These are phyloP conservation scores for Solanum raphanifolium DNA, from an alignment of 257 asterid species.

Conservation along the genomic window DNA sequence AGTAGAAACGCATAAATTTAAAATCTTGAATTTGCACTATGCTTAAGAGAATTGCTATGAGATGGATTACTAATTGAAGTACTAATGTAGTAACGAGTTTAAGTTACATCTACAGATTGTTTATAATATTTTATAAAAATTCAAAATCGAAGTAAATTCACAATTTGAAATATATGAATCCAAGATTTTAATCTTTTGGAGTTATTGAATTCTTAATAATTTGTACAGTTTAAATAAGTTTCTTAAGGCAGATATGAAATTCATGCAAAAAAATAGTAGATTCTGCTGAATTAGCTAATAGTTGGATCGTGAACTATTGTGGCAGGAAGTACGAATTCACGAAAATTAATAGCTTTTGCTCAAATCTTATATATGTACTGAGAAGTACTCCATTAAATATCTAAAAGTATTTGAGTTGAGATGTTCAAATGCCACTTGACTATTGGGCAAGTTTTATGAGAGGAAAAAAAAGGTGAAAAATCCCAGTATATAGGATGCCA, in stretches of 20 bases:
- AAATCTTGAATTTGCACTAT: not conserved
- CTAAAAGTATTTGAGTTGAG: not conserved
- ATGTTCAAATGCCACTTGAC: constrained; percentile 8
- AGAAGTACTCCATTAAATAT: too few species aligned
- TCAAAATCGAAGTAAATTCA: too few species aligned
- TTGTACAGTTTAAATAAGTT: not conserved
- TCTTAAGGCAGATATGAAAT: not conserved
- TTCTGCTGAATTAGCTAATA: not conserved
- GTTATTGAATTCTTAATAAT: too few species aligned
- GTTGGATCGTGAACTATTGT: not conserved
- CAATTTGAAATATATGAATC: not conserved
- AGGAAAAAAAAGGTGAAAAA: not conserved
- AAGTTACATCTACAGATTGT: not conserved
- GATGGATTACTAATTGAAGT: not conserved
- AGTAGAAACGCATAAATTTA: not conserved
- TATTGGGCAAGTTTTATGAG: not conserved
- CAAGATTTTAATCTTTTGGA: not conserved
- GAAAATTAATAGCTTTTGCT: too few species aligned
- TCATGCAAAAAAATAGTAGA: too few species aligned
- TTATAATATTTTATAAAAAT: not conserved
- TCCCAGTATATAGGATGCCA: not conserved
- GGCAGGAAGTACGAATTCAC: not conserved
- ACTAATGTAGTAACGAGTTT: not conserved
- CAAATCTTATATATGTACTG: not conserved
- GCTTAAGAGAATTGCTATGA: not conserved